These are phyloP conservation scores for Limonium bicolor DNA, from an alignment of 148 eudicot species.

Conservation along the genomic window DNA sequence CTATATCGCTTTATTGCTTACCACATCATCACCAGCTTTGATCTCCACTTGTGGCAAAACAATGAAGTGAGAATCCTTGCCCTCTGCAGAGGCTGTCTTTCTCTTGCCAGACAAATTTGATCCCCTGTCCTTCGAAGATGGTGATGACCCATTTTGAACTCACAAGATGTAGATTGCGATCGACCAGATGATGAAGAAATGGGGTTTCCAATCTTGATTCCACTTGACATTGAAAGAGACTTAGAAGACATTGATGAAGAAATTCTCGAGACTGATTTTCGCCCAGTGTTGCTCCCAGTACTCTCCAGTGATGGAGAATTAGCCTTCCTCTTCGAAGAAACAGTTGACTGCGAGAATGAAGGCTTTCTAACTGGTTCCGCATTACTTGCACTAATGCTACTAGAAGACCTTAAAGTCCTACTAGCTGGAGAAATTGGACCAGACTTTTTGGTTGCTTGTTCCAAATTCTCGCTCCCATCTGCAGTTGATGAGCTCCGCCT, in stretches of 20 bases:
- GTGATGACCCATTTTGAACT: constrained; percentile 26
- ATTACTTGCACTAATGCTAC: constrained; percentile 25
- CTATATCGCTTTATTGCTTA: constrained; percentile 16
- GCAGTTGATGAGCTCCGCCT: constrained; percentile 34
- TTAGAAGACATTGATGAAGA: constrained; percentile 8
- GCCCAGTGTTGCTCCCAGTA: constrained; percentile 29
- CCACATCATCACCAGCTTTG: constrained; percentile 95
- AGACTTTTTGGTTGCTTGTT: constrained; percentile 17
- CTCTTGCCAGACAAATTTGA: constrained; percentile 37
- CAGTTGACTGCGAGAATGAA: constrained; percentile 16
- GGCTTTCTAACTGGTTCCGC: constrained; percentile 29
- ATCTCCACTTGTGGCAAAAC: constrained; percentile 74
- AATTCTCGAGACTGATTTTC: constrained; percentile 28
- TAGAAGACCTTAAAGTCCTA: constrained; percentile 32
- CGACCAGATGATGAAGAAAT: constrained; percentile 28
- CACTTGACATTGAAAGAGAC: constrained; percentile 13
- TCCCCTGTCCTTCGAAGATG: constrained; percentile 35
- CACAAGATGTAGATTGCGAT: constrained; percentile 28
- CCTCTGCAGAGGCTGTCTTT: constrained; percentile 40
- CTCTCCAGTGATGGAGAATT: constrained; percentile 46
- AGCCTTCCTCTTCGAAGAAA: constrained; percentile 38
- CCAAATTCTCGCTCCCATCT: constrained; percentile 18
- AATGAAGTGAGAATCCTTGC: constrained; percentile 63
- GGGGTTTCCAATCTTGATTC: constrained; percentile 11
- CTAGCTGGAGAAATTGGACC: constrained; percentile 35